Evolutionary conservation across 495 filamentous ascomycete species (phyloP).

Genomic region (Annulohypoxylon bovei): DNA sequence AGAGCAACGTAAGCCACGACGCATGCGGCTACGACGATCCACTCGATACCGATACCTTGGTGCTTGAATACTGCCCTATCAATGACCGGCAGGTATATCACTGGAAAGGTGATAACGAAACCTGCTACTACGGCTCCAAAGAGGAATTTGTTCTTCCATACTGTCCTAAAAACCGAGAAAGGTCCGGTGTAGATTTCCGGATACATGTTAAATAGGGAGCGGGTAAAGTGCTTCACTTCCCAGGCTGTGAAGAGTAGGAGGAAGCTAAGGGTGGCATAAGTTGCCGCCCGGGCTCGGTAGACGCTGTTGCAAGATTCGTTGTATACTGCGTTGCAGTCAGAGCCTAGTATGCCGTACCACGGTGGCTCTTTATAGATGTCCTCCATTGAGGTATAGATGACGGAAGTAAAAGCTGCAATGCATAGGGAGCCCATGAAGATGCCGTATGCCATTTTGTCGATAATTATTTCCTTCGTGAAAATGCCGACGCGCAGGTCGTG

Average conservation of each 20-base stretch:
- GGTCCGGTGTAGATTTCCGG: conserved; percentile 54
- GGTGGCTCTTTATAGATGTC: background rate
- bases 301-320: conserved; percentile 57
- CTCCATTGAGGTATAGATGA: conserved; percentile 53
- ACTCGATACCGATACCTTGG: conserved; percentile 65
- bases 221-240: conserved; percentile 67
- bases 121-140: conserved; percentile 66
- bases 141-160: conserved; percentile 67
- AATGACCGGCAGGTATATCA: conserved; percentile 66
- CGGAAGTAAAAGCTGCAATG: conserved; percentile 61
- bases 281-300: conserved; percentile 74
- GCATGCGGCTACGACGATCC: conserved; percentile 63
- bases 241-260: conserved; percentile 66
- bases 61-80: conserved; percentile 67
- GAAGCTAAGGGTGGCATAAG: conserved; percentile 72
- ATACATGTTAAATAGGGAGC: conserved; percentile 63
- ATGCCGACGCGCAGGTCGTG: conserved; percentile 60
- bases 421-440: conserved; percentile 65
- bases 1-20: conserved; percentile 58
- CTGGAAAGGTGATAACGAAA: conserved; percentile 66
- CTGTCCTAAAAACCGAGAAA: conserved; percentile 57
- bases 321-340: conserved; percentile 61
- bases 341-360: conserved; percentile 46
- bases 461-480: conserved; percentile 66
- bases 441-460: conserved; percentile 68